Percentiles rank a stretch among this genome's conserved stretches.
Evolutionary conservation across 2,329 filamentous ascomycete genomes (phyloP).

Genomic region (Xylaria sp.): DNA sequence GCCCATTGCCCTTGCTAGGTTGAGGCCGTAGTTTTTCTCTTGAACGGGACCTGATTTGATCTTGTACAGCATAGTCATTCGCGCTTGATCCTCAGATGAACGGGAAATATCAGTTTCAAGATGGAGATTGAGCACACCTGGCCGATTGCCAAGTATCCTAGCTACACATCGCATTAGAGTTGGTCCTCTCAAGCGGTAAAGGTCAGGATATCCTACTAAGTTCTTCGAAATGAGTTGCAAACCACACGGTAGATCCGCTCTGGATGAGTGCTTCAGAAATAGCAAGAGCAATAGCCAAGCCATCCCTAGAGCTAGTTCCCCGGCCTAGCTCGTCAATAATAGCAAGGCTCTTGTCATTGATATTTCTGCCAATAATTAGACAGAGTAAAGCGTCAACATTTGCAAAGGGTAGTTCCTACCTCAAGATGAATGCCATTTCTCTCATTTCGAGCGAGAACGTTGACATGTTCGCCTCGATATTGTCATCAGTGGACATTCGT

Average conservation of each 20-base stretch:
- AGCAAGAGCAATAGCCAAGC: conserved; percentile 86
- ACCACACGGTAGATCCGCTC: conserved; percentile 84
- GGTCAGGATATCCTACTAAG: conserved; percentile 58
- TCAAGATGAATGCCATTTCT: conserved; percentile 91
- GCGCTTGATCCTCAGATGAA: conserved; percentile 60
- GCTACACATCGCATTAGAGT: conserved; percentile 54
- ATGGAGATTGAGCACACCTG: conserved; percentile 85
- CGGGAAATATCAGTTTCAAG: conserved; percentile 73
- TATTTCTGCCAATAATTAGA: conserved; percentile 62
- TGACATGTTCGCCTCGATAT: conserved; percentile 88
- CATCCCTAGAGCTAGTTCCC: conserved; percentile 89
- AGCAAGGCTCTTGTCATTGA: conserved; percentile 78
- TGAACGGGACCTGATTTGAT: conserved; percentile 76
- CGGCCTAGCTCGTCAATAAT: conserved; percentile 94
- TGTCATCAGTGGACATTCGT: conserved; percentile 86
- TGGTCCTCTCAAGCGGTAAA: not conserved
- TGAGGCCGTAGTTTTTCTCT: conserved; percentile 84
- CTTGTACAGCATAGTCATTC: conserved; percentile 89
- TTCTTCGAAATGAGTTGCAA: conserved; percentile 91
- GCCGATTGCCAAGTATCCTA: conserved; percentile 75
- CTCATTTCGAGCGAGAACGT: conserved; percentile 96
- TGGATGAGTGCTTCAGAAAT: conserved; percentile 89
- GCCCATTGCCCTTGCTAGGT: conserved; percentile 78
- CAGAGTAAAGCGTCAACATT: not conserved
- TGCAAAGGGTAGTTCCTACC: conserved; percentile 49